These are phyloP conservation scores for Geranium brycei DNA, from an alignment of 345 rosid species.

Conservation along the genomic window DNA sequence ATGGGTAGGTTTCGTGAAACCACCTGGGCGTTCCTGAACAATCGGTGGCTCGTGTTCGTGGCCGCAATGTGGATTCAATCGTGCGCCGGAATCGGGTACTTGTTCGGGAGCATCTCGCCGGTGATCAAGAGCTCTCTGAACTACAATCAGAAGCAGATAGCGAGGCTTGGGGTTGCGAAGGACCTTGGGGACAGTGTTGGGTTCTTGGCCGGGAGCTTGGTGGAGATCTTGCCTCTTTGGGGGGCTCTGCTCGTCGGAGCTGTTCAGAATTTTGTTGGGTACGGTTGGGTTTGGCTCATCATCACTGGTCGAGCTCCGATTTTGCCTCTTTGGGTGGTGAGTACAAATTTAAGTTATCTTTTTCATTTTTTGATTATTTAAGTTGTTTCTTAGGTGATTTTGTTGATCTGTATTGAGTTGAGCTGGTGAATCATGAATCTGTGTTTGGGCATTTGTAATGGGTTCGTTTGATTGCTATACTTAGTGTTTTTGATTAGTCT, in stretches of 20 bases:
- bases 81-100: conserved; percentile 83
- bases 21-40: conserved; percentile 39
- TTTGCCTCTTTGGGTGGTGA: conserved; percentile 92
- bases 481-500: background rate
- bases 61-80: conserved; percentile 99
- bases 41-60: conserved; percentile 93
- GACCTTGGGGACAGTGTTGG: conserved; percentile 98
- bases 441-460: background rate
- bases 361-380: background rate
- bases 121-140: conserved; percentile 75
- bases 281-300: conserved; percentile 94
- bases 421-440: background rate
- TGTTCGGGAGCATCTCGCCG: conserved; percentile 95
- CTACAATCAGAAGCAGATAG: conserved; percentile 74
- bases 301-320: conserved; percentile 59
- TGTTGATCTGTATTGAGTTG: background rate
- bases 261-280: conserved; percentile 75
- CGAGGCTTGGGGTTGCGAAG: conserved; percentile 86
- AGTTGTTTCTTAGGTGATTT: background rate
- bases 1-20: conserved; percentile 43
- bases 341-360: conserved; percentile 17
- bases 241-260: conserved; percentile 87
- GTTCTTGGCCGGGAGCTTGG: conserved; percentile 76
- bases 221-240: conserved; percentile 88
- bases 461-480: background rate